Conservation (phyloP, 257 asterid species). For the Solanum rostratum region DNA sequence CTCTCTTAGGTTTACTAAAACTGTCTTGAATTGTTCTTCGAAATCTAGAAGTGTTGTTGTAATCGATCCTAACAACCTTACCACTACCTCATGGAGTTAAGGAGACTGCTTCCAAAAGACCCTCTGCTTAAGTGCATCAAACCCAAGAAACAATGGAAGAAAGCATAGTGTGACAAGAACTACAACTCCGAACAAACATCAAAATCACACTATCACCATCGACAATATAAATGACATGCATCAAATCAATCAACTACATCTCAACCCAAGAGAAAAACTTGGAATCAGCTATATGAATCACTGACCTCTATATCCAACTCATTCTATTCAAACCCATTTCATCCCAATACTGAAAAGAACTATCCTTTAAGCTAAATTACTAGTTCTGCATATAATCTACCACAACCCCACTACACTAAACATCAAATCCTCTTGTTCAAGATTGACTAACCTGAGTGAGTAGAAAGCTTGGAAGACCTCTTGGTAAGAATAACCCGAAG, state of each 20-base stretch:
- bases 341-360: neutral
- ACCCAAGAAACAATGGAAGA: too few species aligned
- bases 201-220: neutral
- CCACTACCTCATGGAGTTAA: too few species aligned
- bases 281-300: neutral
- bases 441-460: slow-evolving; percentile 61
- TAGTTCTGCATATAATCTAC: neutral
- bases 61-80: too few species aligned
- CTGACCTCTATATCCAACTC: neutral
- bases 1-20: too few species aligned
- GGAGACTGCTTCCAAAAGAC: too few species aligned
- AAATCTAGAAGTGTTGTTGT: too few species aligned
- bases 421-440: neutral
- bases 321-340: neutral
- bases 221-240: neutral
- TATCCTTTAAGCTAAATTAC: neutral
- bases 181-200: neutral
- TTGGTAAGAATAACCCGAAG: slow-evolving; percentile 77
- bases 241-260: neutral
- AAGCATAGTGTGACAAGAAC: too few species aligned
- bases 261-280: neutral
- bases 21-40: too few species aligned
- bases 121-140: too few species aligned
- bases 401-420: neutral
- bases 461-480: slow-evolving; percentile 74